These are phyloP conservation scores for Trichophyton equinum DNA, from an alignment of 2,329 filamentous ascomycete species.

Conservation along the genomic window DNA sequence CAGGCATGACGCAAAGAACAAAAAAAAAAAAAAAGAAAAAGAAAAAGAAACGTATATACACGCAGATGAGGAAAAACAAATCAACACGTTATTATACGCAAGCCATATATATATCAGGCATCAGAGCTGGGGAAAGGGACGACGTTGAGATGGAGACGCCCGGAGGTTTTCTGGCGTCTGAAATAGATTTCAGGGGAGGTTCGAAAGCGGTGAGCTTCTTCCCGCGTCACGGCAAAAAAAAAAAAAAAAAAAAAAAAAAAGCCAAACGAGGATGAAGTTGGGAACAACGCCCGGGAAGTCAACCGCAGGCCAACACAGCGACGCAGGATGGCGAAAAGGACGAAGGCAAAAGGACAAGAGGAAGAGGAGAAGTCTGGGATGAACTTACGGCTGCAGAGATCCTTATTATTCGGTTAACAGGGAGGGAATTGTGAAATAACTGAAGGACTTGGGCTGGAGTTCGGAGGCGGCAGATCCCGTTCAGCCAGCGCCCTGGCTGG, in stretches of 20 bases:
- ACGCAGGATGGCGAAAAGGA: conserved; percentile 7
- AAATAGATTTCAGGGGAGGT: background rate
- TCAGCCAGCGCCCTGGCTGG: background rate
- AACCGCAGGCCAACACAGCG: conserved; percentile 5
- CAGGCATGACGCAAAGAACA: conserved; percentile 9
- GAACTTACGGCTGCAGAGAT: background rate
- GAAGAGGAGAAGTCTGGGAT: conserved; percentile 12
- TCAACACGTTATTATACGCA: background rate
- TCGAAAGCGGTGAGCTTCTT: background rate
- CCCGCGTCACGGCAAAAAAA: background rate
- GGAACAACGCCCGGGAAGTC: background rate
- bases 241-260: background rate
- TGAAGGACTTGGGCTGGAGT: background rate
- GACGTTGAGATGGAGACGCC: background rate
- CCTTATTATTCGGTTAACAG: conserved; percentile 14
- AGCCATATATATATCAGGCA: background rate
- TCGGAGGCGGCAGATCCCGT: conserved; percentile 1
- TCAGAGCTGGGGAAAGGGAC: background rate
- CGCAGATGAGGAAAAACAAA: background rate
- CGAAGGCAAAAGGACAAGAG: conserved; percentile 6
- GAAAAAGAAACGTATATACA: background rate
- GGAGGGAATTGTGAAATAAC: background rate
- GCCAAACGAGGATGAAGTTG: background rate
- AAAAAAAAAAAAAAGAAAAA: background rate
- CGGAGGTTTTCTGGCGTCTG: background rate